Percentiles rank a stretch among this genome's conserved stretches.
phyloP scores from a whole-genome alignment of 2,329 filamentous ascomycete species.

The Trichoderma gracile region DNA sequence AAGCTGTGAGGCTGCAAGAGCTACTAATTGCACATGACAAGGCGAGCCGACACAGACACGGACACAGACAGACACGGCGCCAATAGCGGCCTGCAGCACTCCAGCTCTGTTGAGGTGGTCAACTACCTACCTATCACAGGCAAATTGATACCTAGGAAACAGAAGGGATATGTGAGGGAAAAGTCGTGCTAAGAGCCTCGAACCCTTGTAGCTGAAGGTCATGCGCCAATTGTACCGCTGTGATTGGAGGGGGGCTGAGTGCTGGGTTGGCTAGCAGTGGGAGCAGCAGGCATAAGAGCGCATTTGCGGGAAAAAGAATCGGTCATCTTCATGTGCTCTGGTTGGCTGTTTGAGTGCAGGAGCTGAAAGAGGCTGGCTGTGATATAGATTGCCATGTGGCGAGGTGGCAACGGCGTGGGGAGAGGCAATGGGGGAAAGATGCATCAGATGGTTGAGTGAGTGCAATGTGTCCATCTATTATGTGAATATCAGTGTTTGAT shows the following conservation, averaged over 20 bases:
- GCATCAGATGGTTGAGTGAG: not conserved
- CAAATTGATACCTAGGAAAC: too few species aligned
- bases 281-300: not conserved
- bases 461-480: not conserved
- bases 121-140: too few species aligned
- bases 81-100: too few species aligned
- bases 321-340: not conserved
- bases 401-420: conserved; percentile 10
- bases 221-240: not conserved
- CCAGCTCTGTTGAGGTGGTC: too few species aligned
- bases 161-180: too few species aligned
- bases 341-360: too few species aligned
- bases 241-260: conserved; percentile 7
- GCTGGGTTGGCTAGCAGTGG: not conserved
- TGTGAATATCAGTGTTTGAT: too few species aligned
- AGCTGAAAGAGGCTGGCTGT: not conserved
- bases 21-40: too few species aligned
- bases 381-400: not conserved
- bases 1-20: too few species aligned
- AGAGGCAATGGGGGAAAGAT: not conserved
- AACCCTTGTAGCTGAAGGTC: conserved; percentile 6
- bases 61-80: too few species aligned
- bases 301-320: not conserved
- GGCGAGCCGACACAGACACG: too few species aligned
- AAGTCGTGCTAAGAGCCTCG: not conserved